These are phyloP conservation scores for Jacaranda mimosifolia DNA, from an alignment of 257 asterid genomes.

Conservation along the genomic window DNA sequence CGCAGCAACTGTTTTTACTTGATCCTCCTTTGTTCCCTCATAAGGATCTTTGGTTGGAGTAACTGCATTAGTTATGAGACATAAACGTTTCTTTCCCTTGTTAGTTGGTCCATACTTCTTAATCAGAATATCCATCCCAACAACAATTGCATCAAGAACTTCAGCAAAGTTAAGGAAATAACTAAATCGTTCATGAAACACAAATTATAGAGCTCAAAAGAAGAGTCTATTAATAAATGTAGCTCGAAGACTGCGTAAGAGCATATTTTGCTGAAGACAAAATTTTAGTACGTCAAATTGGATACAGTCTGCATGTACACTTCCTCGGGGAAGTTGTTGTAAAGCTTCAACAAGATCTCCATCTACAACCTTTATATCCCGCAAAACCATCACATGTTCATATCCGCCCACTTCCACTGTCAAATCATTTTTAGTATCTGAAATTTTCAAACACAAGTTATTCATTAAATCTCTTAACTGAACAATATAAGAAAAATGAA, in stretches of 20 bases:
- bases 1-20: conserved; percentile 82
- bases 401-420: conserved; percentile 96
- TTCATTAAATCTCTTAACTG: conserved; percentile 14
- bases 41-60: conserved; percentile 80
- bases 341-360: conserved; percentile 78
- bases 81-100: conserved; percentile 90
- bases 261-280: conserved; percentile 19
- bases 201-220: conserved; percentile 8
- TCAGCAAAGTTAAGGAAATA: conserved; percentile 60
- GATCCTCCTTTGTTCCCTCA: conserved; percentile 96
- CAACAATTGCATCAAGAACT: conserved; percentile 98
- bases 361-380: conserved; percentile 82
- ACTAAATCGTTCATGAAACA: neutral
- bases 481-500: conserved; percentile 22
- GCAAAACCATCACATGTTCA: conserved; percentile 80
- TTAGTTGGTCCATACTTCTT: conserved; percentile 77
- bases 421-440: conserved; percentile 85
- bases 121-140: conserved; percentile 92
- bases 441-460: conserved; percentile 39
- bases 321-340: conserved; percentile 84
- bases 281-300: conserved; percentile 35
- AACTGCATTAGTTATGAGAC: conserved; percentile 82
- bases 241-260: conserved; percentile 24
- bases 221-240: conserved; percentile 15
- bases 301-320: conserved; percentile 91